Conservation (phyloP, 192 early-diverging fungal genomes). For the Coemansia sp. region DNA sequence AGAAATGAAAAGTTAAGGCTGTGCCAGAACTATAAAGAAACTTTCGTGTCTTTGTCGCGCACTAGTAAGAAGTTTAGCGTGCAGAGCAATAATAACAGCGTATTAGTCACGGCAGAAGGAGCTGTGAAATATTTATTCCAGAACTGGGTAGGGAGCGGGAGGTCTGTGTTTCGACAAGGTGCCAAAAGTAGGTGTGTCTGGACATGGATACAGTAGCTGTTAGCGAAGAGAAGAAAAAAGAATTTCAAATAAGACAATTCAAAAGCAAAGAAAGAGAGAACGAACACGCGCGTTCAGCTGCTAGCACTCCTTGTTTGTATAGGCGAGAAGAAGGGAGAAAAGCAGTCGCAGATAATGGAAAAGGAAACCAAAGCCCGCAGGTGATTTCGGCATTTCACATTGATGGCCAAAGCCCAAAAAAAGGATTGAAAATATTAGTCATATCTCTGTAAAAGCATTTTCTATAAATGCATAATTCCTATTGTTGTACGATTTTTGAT, state of each 20-base stretch:
- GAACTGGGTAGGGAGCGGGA: not conserved
- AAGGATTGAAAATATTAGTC: no score
- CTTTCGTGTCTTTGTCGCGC: not conserved
- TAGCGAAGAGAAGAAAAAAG: not conserved
- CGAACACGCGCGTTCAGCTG: not conserved
- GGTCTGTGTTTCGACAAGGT: not conserved
- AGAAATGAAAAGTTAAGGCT: no score
- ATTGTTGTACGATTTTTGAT: no score
- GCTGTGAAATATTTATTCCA: not conserved
- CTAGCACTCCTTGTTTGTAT: no score
- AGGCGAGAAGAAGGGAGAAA: not conserved
- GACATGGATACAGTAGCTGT: not conserved
- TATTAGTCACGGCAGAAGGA: not conserved
- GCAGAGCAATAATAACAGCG: not conserved
- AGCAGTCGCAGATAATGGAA: not conserved
- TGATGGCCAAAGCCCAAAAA: not conserved
- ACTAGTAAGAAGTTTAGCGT: no score
- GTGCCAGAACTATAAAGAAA: not conserved
- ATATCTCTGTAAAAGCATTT: no score
- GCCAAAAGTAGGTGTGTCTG: not conserved
- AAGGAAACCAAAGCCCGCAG: not conserved
- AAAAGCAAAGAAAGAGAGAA: not conserved
- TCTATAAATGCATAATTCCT: no score
- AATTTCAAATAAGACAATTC: constrained; percentile 1
- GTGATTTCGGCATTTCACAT: not conserved